Conservation (phyloP, 2,329 filamentous ascomycete genomes). For the Ascosphaera pollenicola region DNA sequence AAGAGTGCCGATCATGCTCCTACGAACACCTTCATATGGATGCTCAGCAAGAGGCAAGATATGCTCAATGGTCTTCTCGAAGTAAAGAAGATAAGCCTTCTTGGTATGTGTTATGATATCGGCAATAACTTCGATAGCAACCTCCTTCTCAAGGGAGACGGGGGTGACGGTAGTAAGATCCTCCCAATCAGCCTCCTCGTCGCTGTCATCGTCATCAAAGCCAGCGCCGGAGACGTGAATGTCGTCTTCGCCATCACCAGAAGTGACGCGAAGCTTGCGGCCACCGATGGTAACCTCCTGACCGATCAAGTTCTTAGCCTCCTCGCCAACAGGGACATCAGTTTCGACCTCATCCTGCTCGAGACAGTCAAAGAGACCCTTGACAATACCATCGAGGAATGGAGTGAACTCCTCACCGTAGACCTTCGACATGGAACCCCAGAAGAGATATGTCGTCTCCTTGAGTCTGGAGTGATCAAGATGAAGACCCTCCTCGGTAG, state of each 20-base stretch:
- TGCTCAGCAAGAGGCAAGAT: conserved; percentile 68
- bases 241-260: conserved; percentile 34
- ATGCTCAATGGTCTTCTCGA: conserved; percentile 69
- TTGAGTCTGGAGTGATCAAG: conserved; percentile 78
- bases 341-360: conserved; percentile 73
- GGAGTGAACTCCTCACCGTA: conserved; percentile 45
- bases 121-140: conserved; percentile 82
- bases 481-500: conserved; percentile 73
- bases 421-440: conserved; percentile 84
- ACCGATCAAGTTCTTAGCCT: conserved; percentile 51
- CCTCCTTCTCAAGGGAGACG: conserved; percentile 88
- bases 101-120: conserved; percentile 80
- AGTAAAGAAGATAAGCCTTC: conserved; percentile 57
- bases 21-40: conserved; percentile 79
- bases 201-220: conserved; percentile 41
- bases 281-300: conserved; percentile 57
- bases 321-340: conserved; percentile 52
- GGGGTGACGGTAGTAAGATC: conserved; percentile 69
- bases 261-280: conserved; percentile 66
- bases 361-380: conserved; percentile 54
- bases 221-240: conserved; percentile 35
- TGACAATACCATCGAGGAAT: conserved; percentile 24
- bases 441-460: conserved; percentile 93
- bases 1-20: conserved; percentile 72
- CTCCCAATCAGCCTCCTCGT: conserved; percentile 67